phyloP scores from a whole-genome alignment of 2,329 filamentous ascomycete species.

The Davidsoniella australis region DNA sequence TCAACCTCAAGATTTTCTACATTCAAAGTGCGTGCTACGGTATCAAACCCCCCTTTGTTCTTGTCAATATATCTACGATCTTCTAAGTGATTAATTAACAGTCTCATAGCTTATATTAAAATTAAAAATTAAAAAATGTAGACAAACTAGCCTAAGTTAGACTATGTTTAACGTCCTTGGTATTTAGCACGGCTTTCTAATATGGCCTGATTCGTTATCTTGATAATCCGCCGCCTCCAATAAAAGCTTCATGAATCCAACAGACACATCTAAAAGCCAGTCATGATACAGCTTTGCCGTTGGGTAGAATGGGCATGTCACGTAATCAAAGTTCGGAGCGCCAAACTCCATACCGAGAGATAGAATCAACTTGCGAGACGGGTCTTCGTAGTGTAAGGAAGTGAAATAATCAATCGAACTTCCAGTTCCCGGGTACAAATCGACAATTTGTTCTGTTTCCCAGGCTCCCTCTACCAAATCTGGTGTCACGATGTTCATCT shows the following conservation, averaged over 20 bases:
- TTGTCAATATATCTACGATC: too few species aligned
- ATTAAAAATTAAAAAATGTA: too few species aligned
- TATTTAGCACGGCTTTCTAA: too few species aligned
- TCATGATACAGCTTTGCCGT: constrained; percentile 24
- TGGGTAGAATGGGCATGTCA: constrained; percentile 28
- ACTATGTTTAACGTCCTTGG: too few species aligned
- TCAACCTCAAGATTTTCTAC: too few species aligned
- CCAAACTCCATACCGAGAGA: constrained; percentile 33
- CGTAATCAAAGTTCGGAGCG: constrained; percentile 17
- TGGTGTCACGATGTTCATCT: constrained; percentile 11
- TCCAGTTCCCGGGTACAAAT: constrained; percentile 30
- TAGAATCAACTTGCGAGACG: constrained; percentile 22
- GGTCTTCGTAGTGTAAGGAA: constrained; percentile 25
- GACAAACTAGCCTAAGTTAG: too few species aligned
- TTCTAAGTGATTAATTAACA: too few species aligned
- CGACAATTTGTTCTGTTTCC: constrained; percentile 22
- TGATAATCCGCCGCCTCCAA: constrained; percentile 17
- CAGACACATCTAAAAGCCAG: constrained; percentile 27
- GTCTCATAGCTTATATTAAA: too few species aligned
- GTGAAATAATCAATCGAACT: constrained; percentile 30
- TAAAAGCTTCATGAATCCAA: constrained; percentile 31
- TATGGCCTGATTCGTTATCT: too few species aligned
- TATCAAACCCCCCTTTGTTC: too few species aligned
- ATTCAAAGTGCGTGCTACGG: too few species aligned
- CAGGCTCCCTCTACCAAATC: constrained; percentile 17